Evolutionary conservation across 495 filamentous ascomycete genomes (phyloP).

Genomic region (Terfezia boudieri): DNA sequence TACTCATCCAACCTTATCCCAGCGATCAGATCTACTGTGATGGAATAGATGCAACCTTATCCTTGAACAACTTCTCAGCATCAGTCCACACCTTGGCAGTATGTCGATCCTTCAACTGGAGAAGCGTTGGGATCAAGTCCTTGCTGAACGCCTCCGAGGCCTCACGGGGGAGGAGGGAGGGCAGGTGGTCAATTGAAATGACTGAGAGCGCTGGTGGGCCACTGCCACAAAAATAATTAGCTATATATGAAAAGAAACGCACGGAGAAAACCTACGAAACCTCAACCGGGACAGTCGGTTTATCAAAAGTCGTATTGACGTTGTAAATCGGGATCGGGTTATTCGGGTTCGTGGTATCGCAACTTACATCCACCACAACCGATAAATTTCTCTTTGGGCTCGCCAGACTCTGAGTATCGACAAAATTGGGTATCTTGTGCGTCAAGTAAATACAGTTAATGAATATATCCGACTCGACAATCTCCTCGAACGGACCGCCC

Average conservation of each 20-base stretch:
- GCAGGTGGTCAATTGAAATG: slow-evolving; percentile 81
- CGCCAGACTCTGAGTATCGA: slow-evolving; percentile 45
- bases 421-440: slow-evolving; percentile 45
- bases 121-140: slow-evolving; percentile 54
- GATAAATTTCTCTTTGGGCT: slow-evolving; percentile 46
- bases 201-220: slow-evolving; percentile 42
- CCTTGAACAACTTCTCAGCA: slow-evolving; percentile 62
- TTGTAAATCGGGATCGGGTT: slow-evolving; percentile 72
- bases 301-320: slow-evolving; percentile 57
- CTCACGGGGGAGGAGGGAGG: slow-evolving; percentile 66
- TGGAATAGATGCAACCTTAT: slow-evolving; percentile 36
- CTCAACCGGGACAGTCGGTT: slow-evolving; percentile 58
- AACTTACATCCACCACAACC: slow-evolving; percentile 75
- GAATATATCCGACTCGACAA: slow-evolving; percentile 58
- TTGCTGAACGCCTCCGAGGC: slow-evolving; percentile 68
- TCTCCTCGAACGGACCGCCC: slow-evolving; percentile 74
- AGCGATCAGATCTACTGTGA: too few relatives aligned
- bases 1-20: too few relatives aligned
- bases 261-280: slow-evolving; percentile 13
- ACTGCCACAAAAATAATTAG: slow-evolving; percentile 7
- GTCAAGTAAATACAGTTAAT: slow-evolving; percentile 84
- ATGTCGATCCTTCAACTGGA: slow-evolving; percentile 52
- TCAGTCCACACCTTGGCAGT: slow-evolving; percentile 57
- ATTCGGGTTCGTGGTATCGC: slow-evolving; percentile 51
- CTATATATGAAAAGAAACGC: neutral